Base-by-base conservation (phyloP, 2,329 filamentous ascomycete genomes). In the Microcyclosporella mali region DNA sequence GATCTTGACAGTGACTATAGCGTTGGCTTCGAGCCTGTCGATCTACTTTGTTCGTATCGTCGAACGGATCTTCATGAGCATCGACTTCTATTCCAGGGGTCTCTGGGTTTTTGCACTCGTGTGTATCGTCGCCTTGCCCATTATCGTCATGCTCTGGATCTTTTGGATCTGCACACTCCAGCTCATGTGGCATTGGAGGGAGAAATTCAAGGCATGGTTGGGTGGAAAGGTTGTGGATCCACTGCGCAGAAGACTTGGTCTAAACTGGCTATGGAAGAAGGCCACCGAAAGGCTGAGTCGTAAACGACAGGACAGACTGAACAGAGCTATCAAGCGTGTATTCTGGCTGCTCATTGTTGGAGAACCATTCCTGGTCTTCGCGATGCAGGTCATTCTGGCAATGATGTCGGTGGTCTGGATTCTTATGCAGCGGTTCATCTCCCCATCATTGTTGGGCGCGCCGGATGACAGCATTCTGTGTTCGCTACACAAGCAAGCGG, bases 91-190 rank as follows among this genome's bases (percentile, higher is more conserved):
- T 14, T 12, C 19, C 21, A 21, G 29, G 12, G n/a, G n/a, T 11
- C 12, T 3, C 6, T 15, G 17, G 17, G 14, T 21, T 18, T 17
- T 42, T 3, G 31, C 14, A 8, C 16, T 15, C 16, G 16, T 35
- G n/a, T 36, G 28, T 6, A 16, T 43, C 14, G 10, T 37, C 14
- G 14, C 33, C n/a, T 12, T 30, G 8, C 21, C 36, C 25, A 30
- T 38, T 14, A 25, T 25, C 21, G 21, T 25, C 21, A 37, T 37
- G 40, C 14, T 43, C 16, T 43, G 40, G 40, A 32, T 37, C 8
- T 43, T 43, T 28, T 43, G 40, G 33, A 37, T 43, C 1, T 43
- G 33, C 16, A 29, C 33, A 12, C 27, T 43, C 11, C 40, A 43
- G 14, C 25, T 43, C 11, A 15, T 43, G 2, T 32, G 31, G 10